Conservation (phyloP, 768 basidiomycete species). For the Strobilomyces dryophilus region DNA sequence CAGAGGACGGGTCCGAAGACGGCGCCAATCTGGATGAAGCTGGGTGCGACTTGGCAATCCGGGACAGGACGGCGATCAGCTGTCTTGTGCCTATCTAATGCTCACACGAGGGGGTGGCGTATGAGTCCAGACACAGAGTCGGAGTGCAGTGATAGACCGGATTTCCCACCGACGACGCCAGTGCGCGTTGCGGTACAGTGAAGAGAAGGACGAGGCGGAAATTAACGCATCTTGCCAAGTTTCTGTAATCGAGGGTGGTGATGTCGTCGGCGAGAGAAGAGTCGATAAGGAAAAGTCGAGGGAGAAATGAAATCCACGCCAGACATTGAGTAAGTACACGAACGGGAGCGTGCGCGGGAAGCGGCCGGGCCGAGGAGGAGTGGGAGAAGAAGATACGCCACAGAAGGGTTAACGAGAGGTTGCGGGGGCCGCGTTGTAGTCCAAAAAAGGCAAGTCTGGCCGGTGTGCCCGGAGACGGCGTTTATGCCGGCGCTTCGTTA, state of each 20-base stretch:
- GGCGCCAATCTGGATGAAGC: constrained; percentile 8
- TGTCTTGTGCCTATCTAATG: constrained; percentile 13
- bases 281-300: neutral
- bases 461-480: neutral
- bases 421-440: no score
- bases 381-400: no score
- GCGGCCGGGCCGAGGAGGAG: no score
- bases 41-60: constrained; percentile 1
- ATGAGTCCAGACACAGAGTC: constrained; percentile 2
- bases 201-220: constrained; percentile 13
- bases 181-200: neutral
- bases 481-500: neutral
- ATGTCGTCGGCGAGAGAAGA: constrained; percentile 9
- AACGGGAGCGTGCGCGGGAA: neutral
- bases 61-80: constrained; percentile 26
- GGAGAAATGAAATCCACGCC: neutral
- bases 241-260: constrained; percentile 14
- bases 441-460: no score
- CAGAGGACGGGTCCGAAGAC: constrained; percentile 10
- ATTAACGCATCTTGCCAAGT: constrained; percentile 17
- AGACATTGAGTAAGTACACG: no score
- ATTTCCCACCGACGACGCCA: constrained; percentile 11
- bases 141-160: constrained; percentile 2
- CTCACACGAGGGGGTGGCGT: constrained; percentile 21
- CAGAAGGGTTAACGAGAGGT: no score